A percentile compares a stretch with the other conserved stretches of the same genome.
Evolutionary conservation across 129 eudicot species (phyloP).

Genomic region (Smallanthus sonchifolius): DNA sequence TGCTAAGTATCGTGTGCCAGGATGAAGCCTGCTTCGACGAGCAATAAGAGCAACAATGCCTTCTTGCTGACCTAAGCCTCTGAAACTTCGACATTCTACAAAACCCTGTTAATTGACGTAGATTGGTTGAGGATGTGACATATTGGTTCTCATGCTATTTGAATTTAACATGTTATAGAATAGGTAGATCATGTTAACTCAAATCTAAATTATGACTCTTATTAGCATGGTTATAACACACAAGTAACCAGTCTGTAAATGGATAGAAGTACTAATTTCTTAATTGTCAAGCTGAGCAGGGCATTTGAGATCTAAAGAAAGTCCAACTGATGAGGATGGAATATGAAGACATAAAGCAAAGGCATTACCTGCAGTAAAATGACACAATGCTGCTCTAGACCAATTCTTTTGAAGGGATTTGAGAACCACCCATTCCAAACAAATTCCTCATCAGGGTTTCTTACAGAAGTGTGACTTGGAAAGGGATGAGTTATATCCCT

Average conservation of each 20-base stretch:
- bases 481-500: slow-evolving; percentile 91
- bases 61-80: slow-evolving; percentile 88
- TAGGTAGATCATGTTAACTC: not conserved
- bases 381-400: slow-evolving; percentile 82
- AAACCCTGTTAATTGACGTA: slow-evolving; percentile 58
- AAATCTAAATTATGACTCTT: not conserved
- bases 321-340: not conserved
- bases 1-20: slow-evolving; percentile 96
- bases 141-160: slow-evolving; percentile 6
- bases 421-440: slow-evolving; percentile 98
- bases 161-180: slow-evolving; percentile 2
- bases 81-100: slow-evolving; percentile 85
- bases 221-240: not conserved
- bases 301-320: not conserved
- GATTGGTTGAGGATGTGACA: slow-evolving; percentile 14
- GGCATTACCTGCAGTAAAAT: slow-evolving; percentile 75
- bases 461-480: slow-evolving; percentile 69
- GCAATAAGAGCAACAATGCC: slow-evolving; percentile 91
- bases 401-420: slow-evolving; percentile 62
- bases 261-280: not conserved
- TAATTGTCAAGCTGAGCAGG: not conserved
- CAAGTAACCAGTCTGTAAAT: not conserved
- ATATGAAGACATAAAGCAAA: slow-evolving; percentile 1
- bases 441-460: slow-evolving; percentile 86
- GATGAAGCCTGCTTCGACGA: slow-evolving; percentile 99